Evolutionary conservation across 108 stramenopile genomes (phyloP).

Genomic region (Skeletonema potamos): DNA sequence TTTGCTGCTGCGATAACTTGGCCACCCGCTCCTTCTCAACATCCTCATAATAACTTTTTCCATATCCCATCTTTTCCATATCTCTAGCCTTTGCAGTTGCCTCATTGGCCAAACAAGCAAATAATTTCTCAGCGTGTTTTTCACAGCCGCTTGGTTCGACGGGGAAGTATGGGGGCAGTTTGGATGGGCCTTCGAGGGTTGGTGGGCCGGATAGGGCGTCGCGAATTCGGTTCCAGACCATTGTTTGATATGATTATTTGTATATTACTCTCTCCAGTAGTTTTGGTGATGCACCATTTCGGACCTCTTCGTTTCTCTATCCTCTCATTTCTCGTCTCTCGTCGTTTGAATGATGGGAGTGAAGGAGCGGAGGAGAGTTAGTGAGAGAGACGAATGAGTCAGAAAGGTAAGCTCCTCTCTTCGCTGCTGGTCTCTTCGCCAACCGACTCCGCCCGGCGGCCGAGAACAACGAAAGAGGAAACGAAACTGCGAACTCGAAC

Average conservation of each 20-base stretch:
- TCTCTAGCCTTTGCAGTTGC: constrained; percentile 84
- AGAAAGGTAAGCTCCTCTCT: no score
- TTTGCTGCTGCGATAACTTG: constrained; percentile 8
- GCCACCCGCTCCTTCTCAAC: constrained; percentile 42
- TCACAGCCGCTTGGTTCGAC: constrained; percentile 86
- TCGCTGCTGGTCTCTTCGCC: no score
- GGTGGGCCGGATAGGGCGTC: constrained; percentile 59
- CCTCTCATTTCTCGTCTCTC: no score
- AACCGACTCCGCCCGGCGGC: no score
- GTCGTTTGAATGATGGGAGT: no score
- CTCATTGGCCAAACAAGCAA: constrained; percentile 70
- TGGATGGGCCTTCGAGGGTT: constrained; percentile 62
- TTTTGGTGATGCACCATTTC: no score
- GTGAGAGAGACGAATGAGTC: no score
- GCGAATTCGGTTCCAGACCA: constrained; percentile 54
- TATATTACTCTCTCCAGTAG: background rate
- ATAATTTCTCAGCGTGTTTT: constrained; percentile 73
- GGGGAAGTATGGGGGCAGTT: constrained; percentile 82
- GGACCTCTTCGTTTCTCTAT: no score
- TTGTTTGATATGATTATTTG: constrained; percentile 1
- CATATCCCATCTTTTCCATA: constrained; percentile 80
- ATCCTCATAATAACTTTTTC: constrained; percentile 75
- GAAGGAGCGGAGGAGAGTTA: no score
- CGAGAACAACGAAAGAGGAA: no score
- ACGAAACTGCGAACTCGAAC: no score